Percentiles rank a stretch among this genome's conserved stretches.
Evolutionary conservation across 1,139 yeast species (phyloP).

Genomic region (Zygotorulaspora mrakii): DNA sequence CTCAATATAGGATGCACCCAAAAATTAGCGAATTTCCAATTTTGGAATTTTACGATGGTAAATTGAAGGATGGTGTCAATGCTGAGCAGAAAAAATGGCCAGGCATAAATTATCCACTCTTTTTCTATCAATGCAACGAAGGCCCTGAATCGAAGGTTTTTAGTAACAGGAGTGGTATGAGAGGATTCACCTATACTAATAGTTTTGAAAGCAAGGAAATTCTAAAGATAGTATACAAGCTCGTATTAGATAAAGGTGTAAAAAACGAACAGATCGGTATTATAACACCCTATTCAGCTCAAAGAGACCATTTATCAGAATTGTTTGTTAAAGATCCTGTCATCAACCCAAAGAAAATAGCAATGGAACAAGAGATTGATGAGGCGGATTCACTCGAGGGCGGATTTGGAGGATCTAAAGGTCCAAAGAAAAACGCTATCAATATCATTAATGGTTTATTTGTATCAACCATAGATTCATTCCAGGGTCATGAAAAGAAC

Average conservation of each 20-base stretch:
- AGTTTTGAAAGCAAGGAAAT: slow-evolving; percentile 49
- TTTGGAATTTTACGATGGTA: slow-evolving; percentile 50
- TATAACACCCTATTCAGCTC: slow-evolving; percentile 71
- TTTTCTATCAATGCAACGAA: slow-evolving; percentile 49
- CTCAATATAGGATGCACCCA: slow-evolving; percentile 75
- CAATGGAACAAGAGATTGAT: slow-evolving; percentile 50
- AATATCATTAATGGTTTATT: slow-evolving; percentile 63
- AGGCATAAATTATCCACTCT: slow-evolving; percentile 49
- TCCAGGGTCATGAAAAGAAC: slow-evolving; percentile 63
- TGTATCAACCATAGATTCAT: slow-evolving; percentile 66
- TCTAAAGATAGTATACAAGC: slow-evolving; percentile 44
- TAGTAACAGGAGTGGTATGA: slow-evolving; percentile 39
- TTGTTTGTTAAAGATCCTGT: slow-evolving; percentile 47
- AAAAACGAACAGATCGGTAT: slow-evolving; percentile 53
- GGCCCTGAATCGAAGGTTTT: slow-evolving; percentile 46
- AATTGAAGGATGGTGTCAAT: slow-evolving; percentile 58
- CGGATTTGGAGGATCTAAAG: slow-evolving; percentile 27
- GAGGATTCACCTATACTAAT: slow-evolving; percentile 54
- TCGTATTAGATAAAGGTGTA: slow-evolving; percentile 54
- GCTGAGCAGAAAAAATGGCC: slow-evolving; percentile 45
- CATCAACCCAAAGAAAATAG: slow-evolving; percentile 53
- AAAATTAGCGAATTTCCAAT: slow-evolving; percentile 62
- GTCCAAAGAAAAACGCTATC: slow-evolving; percentile 40
- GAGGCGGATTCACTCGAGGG: slow-evolving; percentile 47
- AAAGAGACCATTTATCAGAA: slow-evolving; percentile 58